A percentile compares a stretch with the other conserved stretches of the same genome.
phyloP scores from a whole-genome alignment of 2,329 filamentous ascomycete species.

The Beauveria medogensis region DNA sequence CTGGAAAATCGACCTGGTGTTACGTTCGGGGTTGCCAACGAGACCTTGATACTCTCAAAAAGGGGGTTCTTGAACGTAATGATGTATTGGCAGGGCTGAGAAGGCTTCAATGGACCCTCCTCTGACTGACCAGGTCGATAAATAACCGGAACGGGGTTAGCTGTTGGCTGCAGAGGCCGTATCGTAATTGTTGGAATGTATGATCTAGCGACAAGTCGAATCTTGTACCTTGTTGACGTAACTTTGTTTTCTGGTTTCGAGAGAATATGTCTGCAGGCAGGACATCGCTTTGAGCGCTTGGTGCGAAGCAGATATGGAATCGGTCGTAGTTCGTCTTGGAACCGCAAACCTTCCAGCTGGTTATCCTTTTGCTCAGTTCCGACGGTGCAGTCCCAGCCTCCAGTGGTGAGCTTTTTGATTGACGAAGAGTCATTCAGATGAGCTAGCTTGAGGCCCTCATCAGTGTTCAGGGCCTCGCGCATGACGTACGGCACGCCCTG shows the following conservation, averaged over 20 bases:
- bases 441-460: slow-evolving; percentile 64
- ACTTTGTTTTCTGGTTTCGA: slow-evolving; percentile 91
- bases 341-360: slow-evolving; percentile 50
- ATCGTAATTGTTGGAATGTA: slow-evolving; percentile 81
- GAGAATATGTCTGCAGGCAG: slow-evolving; percentile 87
- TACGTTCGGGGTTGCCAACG: slow-evolving; percentile 71
- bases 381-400: slow-evolving; percentile 57
- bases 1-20: slow-evolving; percentile 71
- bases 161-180: slow-evolving; percentile 45
- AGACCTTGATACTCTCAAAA: slow-evolving; percentile 83
- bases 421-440: slow-evolving; percentile 53
- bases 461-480: slow-evolving; percentile 64
- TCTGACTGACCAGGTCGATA: slow-evolving; percentile 23
- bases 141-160: slow-evolving; percentile 26
- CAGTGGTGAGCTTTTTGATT: slow-evolving; percentile 49
- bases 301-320: slow-evolving; percentile 77
- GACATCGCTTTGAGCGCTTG: slow-evolving; percentile 89
- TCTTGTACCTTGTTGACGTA: slow-evolving; percentile 81
- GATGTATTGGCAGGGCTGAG: slow-evolving; percentile 66
- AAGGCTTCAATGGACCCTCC: slow-evolving; percentile 40
- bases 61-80: slow-evolving; percentile 90
- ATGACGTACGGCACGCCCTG: slow-evolving; percentile 64
- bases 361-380: slow-evolving; percentile 39
- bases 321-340: slow-evolving; percentile 69
- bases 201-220: slow-evolving; percentile 78